These are phyloP conservation scores for Neoboletus magnificus DNA, from an alignment of 768 basidiomycete species.

Conservation along the genomic window DNA sequence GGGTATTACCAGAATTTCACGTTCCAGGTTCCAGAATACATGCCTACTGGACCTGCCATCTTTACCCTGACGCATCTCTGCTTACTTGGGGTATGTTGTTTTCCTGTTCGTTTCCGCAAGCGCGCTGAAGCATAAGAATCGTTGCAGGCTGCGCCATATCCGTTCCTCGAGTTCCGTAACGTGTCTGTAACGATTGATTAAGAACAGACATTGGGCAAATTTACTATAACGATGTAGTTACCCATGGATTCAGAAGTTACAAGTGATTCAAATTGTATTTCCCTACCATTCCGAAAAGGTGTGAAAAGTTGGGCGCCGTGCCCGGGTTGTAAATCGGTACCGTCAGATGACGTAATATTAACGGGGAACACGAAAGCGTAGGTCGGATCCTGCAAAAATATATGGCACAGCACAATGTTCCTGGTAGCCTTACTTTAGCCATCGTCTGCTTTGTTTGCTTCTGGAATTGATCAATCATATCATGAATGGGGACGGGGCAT, in stretches of 20 bases:
- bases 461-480: not conserved
- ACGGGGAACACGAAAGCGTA: not conserved
- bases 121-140: not conserved
- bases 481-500: not conserved
- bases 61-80: conserved; percentile 31
- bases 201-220: not conserved
- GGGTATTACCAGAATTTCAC: conserved; percentile 31
- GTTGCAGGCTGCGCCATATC: conserved; percentile 22
- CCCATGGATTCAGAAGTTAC: not conserved
- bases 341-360: no score
- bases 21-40: conserved; percentile 10
- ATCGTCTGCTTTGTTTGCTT: not conserved
- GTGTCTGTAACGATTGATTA: conserved; percentile 17
- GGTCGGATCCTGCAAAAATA: not conserved
- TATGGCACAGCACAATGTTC: no score
- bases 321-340: not conserved
- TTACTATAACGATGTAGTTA: not conserved
- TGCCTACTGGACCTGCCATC: conserved; percentile 20
- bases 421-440: no score
- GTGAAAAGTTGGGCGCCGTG: not conserved
- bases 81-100: conserved; percentile 26
- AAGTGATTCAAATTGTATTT: not conserved
- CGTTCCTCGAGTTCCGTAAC: conserved; percentile 30
- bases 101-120: not conserved
- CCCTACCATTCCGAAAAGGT: no score